phyloP scores from a whole-genome alignment of 2,329 filamentous ascomycete species.

The Aspergillus brasiliensis region DNA sequence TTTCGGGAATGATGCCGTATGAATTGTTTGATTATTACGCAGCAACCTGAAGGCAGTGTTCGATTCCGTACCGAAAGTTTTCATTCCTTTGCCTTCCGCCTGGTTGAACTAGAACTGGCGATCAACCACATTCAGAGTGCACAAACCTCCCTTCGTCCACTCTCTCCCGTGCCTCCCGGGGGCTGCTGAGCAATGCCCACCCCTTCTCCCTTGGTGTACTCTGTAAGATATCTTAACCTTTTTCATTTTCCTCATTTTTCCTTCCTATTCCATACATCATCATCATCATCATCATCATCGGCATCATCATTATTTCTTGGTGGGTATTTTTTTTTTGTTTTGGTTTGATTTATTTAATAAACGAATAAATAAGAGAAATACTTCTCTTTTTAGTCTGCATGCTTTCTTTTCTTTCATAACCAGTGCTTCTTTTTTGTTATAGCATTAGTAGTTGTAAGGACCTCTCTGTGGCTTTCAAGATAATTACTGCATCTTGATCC shows the following conservation, averaged over 20 bases:
- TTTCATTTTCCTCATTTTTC: conserved; percentile 17
- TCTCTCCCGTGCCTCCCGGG: conserved; percentile 22
- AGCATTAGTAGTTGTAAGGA: not conserved
- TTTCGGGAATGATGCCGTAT: conserved; percentile 10
- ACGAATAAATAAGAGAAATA: no score
- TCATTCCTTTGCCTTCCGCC: conserved; percentile 33
- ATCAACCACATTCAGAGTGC: conserved; percentile 32
- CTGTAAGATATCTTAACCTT: conserved; percentile 14
- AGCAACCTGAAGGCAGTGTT: conserved; percentile 1
- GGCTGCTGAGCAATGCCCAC: conserved; percentile 26
- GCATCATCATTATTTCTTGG: conserved; percentile 7
- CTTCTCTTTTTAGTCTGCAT: no score
- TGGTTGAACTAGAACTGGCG: conserved; percentile 27
- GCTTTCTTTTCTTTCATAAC: not conserved
- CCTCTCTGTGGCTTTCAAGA: not conserved
- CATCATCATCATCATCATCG: not conserved
- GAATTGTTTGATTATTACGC: conserved; percentile 16
- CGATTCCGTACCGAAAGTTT: conserved; percentile 19
- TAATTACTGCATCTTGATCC: not conserved
- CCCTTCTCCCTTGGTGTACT: conserved; percentile 22
- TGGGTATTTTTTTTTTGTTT: conserved; percentile 10
- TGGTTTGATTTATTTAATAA: not conserved
- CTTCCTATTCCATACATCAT: not conserved
- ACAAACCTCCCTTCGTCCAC: conserved; percentile 26
- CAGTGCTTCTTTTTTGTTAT: not conserved